Base-by-base conservation (phyloP, 805 yeast genomes). In the Diddensiella santjacobensis region DNA sequence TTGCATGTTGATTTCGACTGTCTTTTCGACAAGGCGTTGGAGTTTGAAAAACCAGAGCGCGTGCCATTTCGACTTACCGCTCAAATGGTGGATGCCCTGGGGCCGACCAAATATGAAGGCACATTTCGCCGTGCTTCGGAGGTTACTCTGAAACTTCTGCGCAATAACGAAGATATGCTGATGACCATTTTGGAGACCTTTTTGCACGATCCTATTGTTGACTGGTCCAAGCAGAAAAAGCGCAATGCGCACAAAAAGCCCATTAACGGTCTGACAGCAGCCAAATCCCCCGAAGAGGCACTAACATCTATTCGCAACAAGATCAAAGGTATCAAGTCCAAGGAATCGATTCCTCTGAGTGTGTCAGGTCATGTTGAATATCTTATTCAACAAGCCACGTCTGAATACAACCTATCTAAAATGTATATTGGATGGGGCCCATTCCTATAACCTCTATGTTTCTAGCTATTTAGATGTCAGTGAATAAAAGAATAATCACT, bases 401-500 rank as follows among this genome's bases (percentile, higher is more conserved):
- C 87, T 1, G 71, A 71, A 3, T 87, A 81, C 40, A 82, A 83
- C 53, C 67, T 93, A 38, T 74, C 87, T 24, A 84, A 77, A 56
- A 91, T 93, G 99, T 93, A 87, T 65, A 80, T 85, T 22, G 99
- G 99, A 2, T 93, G 99, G 99, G 71, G 80, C 67, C 78, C 93
- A 5, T 81, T 83, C 64, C 73, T 83, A 71, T 81, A 38, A 26
- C 31, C n/a, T n/a, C n/a, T n/a, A n/a, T n/a, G n/a, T n/a, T n/a
- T n/a, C n/a, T n/a, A n/a, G n/a, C n/a, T n/a, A n/a, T n/a, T n/a
- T n/a, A n/a, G n/a, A n/a, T n/a, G n/a, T n/a, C n/a, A n/a, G n/a
- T n/a, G n/a, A n/a, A n/a, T n/a, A n/a, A n/a, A n/a, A n/a, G n/a
- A n/a, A n/a, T n/a, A n/a, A n/a, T n/a, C n/a, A n/a, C n/a, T n/a